Percentiles rank a stretch among this genome's conserved stretches.
Conservation (phyloP, 192 early-diverging fungal genomes). For the Umbelopsis isabellina region DNA sequence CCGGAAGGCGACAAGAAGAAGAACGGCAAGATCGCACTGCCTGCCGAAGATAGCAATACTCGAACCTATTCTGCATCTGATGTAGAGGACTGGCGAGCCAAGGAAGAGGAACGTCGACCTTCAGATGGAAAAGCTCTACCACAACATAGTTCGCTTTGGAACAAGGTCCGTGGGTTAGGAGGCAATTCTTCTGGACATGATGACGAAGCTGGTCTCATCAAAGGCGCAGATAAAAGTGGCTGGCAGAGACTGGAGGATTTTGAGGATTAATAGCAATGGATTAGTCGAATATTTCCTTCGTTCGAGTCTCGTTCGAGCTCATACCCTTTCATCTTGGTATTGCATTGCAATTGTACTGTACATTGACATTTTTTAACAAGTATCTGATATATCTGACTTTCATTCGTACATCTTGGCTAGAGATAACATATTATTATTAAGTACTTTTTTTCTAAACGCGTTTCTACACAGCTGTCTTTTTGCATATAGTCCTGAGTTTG, state of each 20-base stretch:
- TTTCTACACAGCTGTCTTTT: no score
- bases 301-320: no score
- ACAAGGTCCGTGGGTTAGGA: constrained; percentile 26
- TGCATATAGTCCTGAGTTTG: no score
- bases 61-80: constrained; percentile 36
- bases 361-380: no score
- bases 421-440: no score
- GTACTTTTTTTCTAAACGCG: no score
- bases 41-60: background rate
- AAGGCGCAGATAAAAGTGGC: constrained; percentile 5
- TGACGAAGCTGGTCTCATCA: constrained; percentile 19
- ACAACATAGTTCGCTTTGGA: constrained; percentile 30
- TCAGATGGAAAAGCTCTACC: background rate
- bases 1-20: constrained; percentile 21
- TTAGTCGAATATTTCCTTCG: no score
- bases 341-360: no score
- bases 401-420: no score
- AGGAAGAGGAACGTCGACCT: background rate
- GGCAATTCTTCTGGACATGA: constrained; percentile 21
- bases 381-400: no score
- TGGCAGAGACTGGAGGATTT: constrained; percentile 8
- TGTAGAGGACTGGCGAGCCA: constrained; percentile 25
- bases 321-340: no score
- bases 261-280: background rate
- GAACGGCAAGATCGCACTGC: background rate